Base-by-base conservation (phyloP, 352 stramenopile genomes). In the Globisporangium uncinulatum region DNA sequence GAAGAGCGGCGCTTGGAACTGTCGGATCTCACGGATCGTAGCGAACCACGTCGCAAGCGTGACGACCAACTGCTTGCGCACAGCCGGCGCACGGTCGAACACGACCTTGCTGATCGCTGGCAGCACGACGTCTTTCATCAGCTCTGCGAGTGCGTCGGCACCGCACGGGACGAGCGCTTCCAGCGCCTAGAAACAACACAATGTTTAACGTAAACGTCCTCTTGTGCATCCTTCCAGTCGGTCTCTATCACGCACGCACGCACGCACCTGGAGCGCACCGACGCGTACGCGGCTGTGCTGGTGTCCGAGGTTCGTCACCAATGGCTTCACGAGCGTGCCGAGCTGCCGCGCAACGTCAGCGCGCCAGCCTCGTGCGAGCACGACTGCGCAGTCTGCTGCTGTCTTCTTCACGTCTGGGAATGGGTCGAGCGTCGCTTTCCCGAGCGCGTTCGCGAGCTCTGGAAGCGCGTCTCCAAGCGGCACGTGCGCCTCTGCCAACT, bases 391-490 rank as follows among this genome's bases (percentile, higher is more conserved):
- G 47, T 91, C 83, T 15, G 75, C 69, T 1, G 74, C 77, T 55
- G 84, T 71, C 54, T 91, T 89, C 66, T 93, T 95, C 50, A 74
- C 81, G 41, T 95, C 85, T 13, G 85, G 83, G 49, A 93, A 95
- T 51, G 74, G 73, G 53, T 95, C 85, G 41, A 85, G 56, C 15
- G 76, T 70, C 2, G 74, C 78, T 63, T 92, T 93, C 45, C 71
- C 79, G n/a, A 95, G 50, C 21, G 73, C 76, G 36, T 92, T 90
- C 24, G 74, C 74, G 32, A 92, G 45, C 41, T 86, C 75, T 5
- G 74, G 62, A 42, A 94, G 89, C 9, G 87, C 70, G 19, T 83
- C 74, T 5, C 64, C 61, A 37, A 91, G 50, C 48, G 76, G n/a
- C 31, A 37, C 46, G 13, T 21, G 21, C 54, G 50, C 20, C 19